A percentile compares a stretch with the other conserved stretches of the same genome.
Evolutionary conservation across 352 stramenopile species (phyloP).

Genomic region (Pythium rishiriense): DNA sequence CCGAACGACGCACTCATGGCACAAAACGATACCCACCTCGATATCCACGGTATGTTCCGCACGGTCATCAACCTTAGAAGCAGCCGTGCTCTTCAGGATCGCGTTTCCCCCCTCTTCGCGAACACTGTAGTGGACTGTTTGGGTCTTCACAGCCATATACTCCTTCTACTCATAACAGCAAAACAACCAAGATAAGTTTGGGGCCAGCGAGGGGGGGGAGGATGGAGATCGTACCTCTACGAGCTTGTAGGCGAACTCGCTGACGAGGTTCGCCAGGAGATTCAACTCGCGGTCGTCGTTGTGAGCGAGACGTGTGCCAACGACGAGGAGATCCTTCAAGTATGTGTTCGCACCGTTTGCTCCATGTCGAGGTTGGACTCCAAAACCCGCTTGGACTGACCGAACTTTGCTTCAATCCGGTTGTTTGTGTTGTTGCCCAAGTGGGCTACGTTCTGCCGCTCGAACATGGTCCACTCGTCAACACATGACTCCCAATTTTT

Average conservation of each 20-base stretch:
- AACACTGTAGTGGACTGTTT: background rate
- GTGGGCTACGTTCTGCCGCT: slow-evolving; percentile 6
- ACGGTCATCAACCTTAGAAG: background rate
- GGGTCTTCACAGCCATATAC: background rate
- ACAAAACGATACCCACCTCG: background rate
- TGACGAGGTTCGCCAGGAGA: slow-evolving; percentile 17
- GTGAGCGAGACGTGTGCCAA: background rate
- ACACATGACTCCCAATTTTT: slow-evolving; percentile 6
- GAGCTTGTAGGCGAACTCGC: slow-evolving; percentile 26
- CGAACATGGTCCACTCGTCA: slow-evolving; percentile 1
- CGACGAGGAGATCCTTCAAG: slow-evolving; percentile 15
- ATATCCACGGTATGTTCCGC: background rate
- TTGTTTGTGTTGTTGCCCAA: slow-evolving; percentile 20
- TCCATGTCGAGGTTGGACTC: slow-evolving; percentile 21
- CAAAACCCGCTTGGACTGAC: slow-evolving; percentile 3
- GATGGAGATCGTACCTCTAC: slow-evolving; percentile 6
- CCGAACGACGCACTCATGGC: background rate
- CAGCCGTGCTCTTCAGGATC: background rate
- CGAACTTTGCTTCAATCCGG: slow-evolving; percentile 8
- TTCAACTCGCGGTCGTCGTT: slow-evolving; percentile 27
- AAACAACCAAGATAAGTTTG: background rate
- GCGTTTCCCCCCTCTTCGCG: background rate
- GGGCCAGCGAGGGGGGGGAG: background rate
- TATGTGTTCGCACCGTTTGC: slow-evolving; percentile 25
- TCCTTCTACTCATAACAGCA: background rate